These are phyloP conservation scores for Leptodontidium sp. DNA, from an alignment of 2,329 filamentous ascomycete genomes.

Conservation along the genomic window DNA sequence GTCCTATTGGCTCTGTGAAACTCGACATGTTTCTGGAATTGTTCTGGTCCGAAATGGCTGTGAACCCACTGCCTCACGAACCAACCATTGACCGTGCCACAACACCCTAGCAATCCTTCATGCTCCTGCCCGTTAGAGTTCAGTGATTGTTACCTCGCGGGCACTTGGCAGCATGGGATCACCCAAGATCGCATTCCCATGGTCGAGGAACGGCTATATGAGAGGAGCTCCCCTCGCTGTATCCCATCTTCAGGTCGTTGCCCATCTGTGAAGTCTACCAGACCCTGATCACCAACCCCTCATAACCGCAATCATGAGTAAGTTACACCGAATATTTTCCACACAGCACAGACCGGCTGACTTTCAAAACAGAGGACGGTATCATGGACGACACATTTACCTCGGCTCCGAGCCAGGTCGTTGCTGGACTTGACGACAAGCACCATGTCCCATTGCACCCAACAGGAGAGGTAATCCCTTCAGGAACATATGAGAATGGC, in stretches of 20 bases:
- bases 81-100: constrained; percentile 20
- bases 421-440: constrained; percentile 29
- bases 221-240: constrained; percentile 15
- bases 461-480: constrained; percentile 17
- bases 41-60: constrained; percentile 18
- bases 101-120: constrained; percentile 7
- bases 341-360: constrained; percentile 7
- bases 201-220: constrained; percentile 21
- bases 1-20: constrained; percentile 6
- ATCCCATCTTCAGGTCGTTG: constrained; percentile 10
- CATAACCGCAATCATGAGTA: constrained; percentile 29
- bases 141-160: constrained; percentile 20
- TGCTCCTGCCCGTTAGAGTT: constrained; percentile 17
- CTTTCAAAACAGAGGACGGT: constrained; percentile 24
- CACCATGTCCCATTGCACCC: constrained; percentile 27
- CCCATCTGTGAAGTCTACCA: constrained; percentile 13
- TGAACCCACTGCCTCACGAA: constrained; percentile 1
- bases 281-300: neutral
- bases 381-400: constrained; percentile 34
- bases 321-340: neutral
- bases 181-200: constrained; percentile 12
- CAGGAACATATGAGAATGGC: constrained; percentile 25
- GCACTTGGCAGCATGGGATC: constrained; percentile 15
- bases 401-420: constrained; percentile 28
- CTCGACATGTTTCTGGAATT: constrained; percentile 20